phyloP scores from a whole-genome alignment of 1,284 basidiomycete species.

The Tremellales sp. region DNA sequence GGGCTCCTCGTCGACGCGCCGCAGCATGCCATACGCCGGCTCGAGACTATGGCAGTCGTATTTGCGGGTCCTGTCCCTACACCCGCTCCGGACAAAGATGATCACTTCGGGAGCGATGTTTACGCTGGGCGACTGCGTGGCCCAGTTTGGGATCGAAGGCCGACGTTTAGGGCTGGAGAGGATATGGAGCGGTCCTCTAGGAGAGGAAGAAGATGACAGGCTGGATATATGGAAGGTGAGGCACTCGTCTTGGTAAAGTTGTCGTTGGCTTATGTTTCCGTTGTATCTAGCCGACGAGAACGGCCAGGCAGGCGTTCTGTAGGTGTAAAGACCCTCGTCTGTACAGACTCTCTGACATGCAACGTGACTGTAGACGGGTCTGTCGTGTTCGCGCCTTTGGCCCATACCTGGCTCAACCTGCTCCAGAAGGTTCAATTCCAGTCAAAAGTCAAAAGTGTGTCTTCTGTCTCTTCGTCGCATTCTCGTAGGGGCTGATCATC shows the following conservation, averaged over 20 bases:
- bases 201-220: constrained; percentile 9
- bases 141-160: constrained; percentile 73
- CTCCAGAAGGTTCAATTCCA: constrained; percentile 30
- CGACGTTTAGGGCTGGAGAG: constrained; percentile 65
- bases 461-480: background rate
- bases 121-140: constrained; percentile 70
- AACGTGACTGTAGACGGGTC: constrained; percentile 15
- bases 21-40: too few relatives aligned
- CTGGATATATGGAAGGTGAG: constrained; percentile 21
- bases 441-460: constrained; percentile 26
- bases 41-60: constrained; percentile 30
- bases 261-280: background rate
- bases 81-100: constrained; percentile 42
- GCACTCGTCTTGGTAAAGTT: constrained; percentile 5
- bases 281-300: constrained; percentile 59
- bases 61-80: constrained; percentile 16
- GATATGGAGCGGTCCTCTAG: constrained; percentile 29
- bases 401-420: constrained; percentile 32
- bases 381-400: constrained; percentile 40
- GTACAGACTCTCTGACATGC: background rate
- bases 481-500: background rate
- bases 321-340: constrained; percentile 8
- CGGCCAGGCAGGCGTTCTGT: constrained; percentile 67
- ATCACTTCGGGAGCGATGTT: constrained; percentile 65
- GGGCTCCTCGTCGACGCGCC: too few relatives aligned